Base-by-base conservation (phyloP, 2,329 filamentous ascomycete species). In the Epichloe glyceriae region DNA sequence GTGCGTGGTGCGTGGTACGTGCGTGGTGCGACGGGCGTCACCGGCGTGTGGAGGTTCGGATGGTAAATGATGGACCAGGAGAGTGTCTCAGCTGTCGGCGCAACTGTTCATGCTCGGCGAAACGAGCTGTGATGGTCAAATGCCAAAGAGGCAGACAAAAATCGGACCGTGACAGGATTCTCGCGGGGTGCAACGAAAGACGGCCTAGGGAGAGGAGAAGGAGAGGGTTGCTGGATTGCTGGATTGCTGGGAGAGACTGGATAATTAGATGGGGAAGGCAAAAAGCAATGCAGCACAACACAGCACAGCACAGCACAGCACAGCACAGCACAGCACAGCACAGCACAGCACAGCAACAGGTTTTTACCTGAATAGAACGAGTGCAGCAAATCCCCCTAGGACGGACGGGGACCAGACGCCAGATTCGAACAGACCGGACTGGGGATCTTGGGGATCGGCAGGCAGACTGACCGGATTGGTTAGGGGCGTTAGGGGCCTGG, bases 21-120 rank as follows among this genome's bases (percentile, higher is more conserved):
- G 39, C 5, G 26, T 33, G 41, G 35, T 47, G 40, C 15, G 42
- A 46, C 41, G 35, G 35, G 33, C 40, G 33, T 43, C 35, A 33
- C 14, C 14, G 42, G 51, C 37, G 47, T 43, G 38, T 41, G 19
- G 38, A 30, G 45, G 34, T 42, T 37, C 47, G 14, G 44, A 39
- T 37, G 49, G 49, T 48, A 46, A 45, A 53, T 40, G 49, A 47
- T 38, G 35, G 48, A 40, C 26, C 30, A 34, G 42, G 46, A 46
- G 35, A 40, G 35, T 49, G 52, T 53, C 49, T 53, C 49, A 53
- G 49, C 49, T 34, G 40, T 44, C 33, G 52, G 33, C 42, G 40
- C 38, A 43, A 50, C 22, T 33, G 30, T 5, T 47, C 42, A 51
- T 49, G 19, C 49, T 51, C 41, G 46, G 46, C 52, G 35, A 40